These are phyloP conservation scores for Picea glauca DNA, from an alignment of 75 land plant genomes.

Conservation along the genomic window DNA sequence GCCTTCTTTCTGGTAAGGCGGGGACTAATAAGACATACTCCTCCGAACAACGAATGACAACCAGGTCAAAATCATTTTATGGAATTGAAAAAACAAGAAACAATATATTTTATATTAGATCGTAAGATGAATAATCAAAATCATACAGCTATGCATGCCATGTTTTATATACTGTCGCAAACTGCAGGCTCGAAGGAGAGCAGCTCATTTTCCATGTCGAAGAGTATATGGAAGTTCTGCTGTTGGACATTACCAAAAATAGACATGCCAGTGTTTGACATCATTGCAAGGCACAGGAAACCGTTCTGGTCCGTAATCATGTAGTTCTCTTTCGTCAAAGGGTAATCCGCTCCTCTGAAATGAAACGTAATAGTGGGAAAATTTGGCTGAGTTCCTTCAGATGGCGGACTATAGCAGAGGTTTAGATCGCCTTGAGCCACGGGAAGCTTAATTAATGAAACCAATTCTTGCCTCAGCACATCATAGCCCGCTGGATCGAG, in stretches of 20 bases:
- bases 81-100: no score
- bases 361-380: conserved; percentile 22
- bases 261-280: background rate
- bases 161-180: background rate
- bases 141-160: no score
- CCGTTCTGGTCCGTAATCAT: conserved; percentile 15
- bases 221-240: conserved; percentile 32
- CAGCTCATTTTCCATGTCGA: conserved; percentile 12
- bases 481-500: conserved; percentile 6
- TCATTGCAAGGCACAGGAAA: conserved; percentile 24
- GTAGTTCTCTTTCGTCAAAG: conserved; percentile 15
- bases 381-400: no score
- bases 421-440: no score
- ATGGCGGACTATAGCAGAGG: no score
- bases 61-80: no score
- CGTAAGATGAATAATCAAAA: no score
- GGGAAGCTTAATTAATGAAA: no score
- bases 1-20: no score
- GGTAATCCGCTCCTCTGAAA: conserved; percentile 16
- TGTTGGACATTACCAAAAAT: conserved; percentile 43
- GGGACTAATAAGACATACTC: no score
- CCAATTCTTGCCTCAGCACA: conserved; percentile 5
- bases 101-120: no score
- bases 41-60: no score
- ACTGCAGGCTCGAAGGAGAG: background rate